Conservation (phyloP, 2,329 filamentous ascomycete species). For the Colletotrichum viniferum region DNA sequence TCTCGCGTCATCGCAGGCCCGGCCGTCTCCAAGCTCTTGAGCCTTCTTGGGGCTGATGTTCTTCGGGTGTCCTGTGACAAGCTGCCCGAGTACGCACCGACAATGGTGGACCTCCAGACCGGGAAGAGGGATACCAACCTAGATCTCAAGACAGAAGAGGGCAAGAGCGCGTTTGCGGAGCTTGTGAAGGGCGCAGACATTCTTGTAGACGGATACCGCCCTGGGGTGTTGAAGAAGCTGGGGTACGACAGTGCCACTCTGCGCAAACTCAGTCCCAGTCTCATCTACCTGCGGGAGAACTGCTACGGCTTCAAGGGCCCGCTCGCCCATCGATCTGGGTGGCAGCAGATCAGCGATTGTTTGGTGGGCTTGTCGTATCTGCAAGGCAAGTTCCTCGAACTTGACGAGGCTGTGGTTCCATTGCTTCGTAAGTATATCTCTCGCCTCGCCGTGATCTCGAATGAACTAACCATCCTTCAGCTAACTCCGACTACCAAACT, state of each 20-base stretch:
- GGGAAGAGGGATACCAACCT: not conserved
- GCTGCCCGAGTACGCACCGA: not conserved
- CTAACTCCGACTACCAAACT: not conserved
- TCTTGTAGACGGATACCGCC: not conserved
- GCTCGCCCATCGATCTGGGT: not conserved
- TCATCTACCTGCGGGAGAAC: not conserved
- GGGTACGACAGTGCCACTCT: not conserved
- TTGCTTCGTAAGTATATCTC: not conserved
- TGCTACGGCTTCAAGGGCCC: not conserved
- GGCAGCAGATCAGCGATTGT: not conserved
- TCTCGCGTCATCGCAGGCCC: not conserved
- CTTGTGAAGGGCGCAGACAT: not conserved
- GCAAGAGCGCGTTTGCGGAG: not conserved
- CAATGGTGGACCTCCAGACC: not conserved
- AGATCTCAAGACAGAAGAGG: not conserved
- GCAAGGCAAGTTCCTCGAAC: not conserved
- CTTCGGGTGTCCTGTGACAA: not conserved
- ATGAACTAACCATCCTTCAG: not conserved
- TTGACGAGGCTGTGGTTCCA: not conserved
- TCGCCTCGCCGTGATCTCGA: accelerated
- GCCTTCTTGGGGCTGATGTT: not conserved
- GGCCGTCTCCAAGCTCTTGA: not conserved
- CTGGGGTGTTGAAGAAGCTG: not conserved
- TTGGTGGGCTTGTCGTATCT: not conserved
- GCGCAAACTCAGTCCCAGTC: not conserved